Evolutionary conservation across 495 filamentous ascomycete species (phyloP).

Genomic region (Entonaema liquescens): DNA sequence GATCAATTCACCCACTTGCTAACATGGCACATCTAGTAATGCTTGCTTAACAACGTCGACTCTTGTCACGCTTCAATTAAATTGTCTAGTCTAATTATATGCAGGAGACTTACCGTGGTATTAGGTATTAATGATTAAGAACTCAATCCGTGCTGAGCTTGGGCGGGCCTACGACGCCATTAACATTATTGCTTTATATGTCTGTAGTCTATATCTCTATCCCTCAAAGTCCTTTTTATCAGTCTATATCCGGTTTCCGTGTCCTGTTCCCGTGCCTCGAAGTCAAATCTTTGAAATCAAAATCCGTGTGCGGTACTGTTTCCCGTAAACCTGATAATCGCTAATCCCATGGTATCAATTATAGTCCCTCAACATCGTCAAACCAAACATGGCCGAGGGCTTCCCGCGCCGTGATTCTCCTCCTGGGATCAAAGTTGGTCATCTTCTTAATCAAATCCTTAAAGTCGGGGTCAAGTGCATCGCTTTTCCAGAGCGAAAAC

Average conservation of each 20-base stretch:
- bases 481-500: constrained; percentile 48
- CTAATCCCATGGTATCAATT: constrained; percentile 9
- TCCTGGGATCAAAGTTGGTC: constrained; percentile 50
- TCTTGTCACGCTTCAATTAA: not conserved
- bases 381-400: constrained; percentile 49
- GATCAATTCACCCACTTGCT: not conserved
- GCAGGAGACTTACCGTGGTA: not conserved
- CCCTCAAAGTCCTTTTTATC: constrained; percentile 24
- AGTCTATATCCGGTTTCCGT: constrained; percentile 19
- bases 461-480: constrained; percentile 49
- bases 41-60: not conserved
- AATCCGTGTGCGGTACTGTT: not conserved
- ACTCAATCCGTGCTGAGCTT: not conserved
- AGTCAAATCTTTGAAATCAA: constrained; percentile 12
- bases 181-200: constrained; percentile 31
- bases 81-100: not conserved
- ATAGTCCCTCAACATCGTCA: constrained; percentile 34
- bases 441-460: constrained; percentile 51
- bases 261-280: constrained; percentile 13
- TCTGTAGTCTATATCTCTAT: constrained; percentile 36
- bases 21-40: not conserved
- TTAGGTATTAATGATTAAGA: constrained; percentile 1
- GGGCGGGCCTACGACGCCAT: constrained; percentile 13
- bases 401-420: constrained; percentile 46
- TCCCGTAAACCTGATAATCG: constrained; percentile 9